Conservation (phyloP, 768 basidiomycete species). For the Suillus variegatus region DNA sequence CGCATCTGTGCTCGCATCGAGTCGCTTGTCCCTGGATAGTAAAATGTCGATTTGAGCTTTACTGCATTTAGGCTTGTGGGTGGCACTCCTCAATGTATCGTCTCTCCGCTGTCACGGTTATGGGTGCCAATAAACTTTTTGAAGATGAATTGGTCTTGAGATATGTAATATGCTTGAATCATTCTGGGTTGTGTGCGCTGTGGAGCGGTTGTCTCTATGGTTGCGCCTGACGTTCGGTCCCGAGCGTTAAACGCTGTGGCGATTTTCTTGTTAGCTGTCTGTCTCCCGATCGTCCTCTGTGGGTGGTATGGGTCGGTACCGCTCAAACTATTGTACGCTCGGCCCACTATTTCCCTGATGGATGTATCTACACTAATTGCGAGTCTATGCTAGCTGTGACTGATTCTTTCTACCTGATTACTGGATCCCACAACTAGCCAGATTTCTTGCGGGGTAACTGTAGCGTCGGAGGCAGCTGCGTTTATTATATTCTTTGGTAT, state of each 20-base stretch:
- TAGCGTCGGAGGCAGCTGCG: slow-evolving; percentile 20
- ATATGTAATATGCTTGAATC: slow-evolving; percentile 14
- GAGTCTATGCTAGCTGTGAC: neutral
- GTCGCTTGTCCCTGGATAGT: slow-evolving; percentile 13
- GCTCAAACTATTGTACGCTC: slow-evolving; percentile 15
- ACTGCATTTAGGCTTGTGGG: slow-evolving; percentile 18
- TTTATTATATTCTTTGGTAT: slow-evolving; percentile 29
- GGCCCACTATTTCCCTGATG: slow-evolving; percentile 17
- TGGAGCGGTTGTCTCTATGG: slow-evolving; percentile 20
- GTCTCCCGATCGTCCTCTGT: slow-evolving; percentile 22
- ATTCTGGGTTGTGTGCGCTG: slow-evolving; percentile 12
- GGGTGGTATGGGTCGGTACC: slow-evolving; percentile 22
- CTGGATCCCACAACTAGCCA: slow-evolving; percentile 15
- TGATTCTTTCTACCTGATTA: neutral
- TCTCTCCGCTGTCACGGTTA: slow-evolving; percentile 19
- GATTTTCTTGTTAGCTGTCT: neutral
- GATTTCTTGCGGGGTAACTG: slow-evolving; percentile 21
- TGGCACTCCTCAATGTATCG: neutral
- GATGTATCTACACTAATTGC: slow-evolving; percentile 18
- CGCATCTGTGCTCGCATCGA: slow-evolving; percentile 22
- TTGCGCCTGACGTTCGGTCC: slow-evolving; percentile 28
- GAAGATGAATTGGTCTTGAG: neutral
- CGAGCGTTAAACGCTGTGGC: slow-evolving; percentile 16
- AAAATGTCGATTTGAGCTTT: slow-evolving; percentile 9
- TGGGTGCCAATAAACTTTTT: slow-evolving; percentile 12